phyloP scores from a whole-genome alignment of 768 basidiomycete genomes.

The Porpolomopsis calyptriformis region DNA sequence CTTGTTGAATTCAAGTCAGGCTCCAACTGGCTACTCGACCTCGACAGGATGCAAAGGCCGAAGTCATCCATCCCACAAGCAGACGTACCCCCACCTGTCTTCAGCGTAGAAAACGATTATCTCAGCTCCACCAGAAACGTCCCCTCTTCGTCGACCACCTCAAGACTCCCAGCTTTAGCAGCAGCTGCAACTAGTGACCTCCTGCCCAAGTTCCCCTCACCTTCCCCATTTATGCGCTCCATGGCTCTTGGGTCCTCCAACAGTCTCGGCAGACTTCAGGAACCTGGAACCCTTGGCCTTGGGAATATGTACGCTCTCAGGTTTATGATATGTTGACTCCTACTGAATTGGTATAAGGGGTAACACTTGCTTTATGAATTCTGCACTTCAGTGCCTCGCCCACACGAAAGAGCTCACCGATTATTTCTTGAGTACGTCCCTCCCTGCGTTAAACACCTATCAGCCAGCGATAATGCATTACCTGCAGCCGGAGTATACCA shows the following conservation, averaged over 20 bases:
- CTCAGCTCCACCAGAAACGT: slow-evolving; percentile 35
- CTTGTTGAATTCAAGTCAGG: slow-evolving; percentile 61
- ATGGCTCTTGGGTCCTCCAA: slow-evolving; percentile 6
- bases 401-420: slow-evolving; percentile 84
- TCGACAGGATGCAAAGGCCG: slow-evolving; percentile 9
- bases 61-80: neutral
- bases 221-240: slow-evolving; percentile 18
- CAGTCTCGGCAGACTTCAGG: slow-evolving; percentile 30
- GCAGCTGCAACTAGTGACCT: slow-evolving; percentile 15
- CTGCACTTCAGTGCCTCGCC: slow-evolving; percentile 90
- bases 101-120: slow-evolving; percentile 43
- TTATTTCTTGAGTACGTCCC: slow-evolving; percentile 75
- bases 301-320: slow-evolving; percentile 63
- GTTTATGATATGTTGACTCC: neutral
- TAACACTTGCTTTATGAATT: slow-evolving; percentile 99
- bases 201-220: slow-evolving; percentile 14
- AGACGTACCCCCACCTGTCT: slow-evolving; percentile 37
- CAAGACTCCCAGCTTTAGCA: slow-evolving; percentile 10
- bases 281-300: slow-evolving; percentile 76
- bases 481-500: slow-evolving; percentile 68
- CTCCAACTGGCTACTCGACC: slow-evolving; percentile 50
- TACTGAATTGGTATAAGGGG: slow-evolving; percentile 38
- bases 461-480: neutral
- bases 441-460: slow-evolving; percentile 5
- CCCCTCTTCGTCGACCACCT: slow-evolving; percentile 15